Evolutionary conservation across 306 rosid genomes (phyloP).

Genomic region (Quercus parvula): DNA sequence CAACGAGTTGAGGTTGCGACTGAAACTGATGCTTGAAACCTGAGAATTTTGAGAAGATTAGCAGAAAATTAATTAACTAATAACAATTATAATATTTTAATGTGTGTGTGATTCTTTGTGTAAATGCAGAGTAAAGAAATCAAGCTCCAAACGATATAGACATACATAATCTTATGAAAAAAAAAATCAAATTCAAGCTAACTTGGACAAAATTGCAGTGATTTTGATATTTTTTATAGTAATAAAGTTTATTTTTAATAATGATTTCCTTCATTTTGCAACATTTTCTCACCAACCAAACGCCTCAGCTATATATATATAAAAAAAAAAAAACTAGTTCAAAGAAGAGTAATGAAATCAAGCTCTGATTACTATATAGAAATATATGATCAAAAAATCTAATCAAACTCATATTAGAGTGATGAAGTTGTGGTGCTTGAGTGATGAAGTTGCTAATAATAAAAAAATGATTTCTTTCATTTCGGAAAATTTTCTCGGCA

Average conservation of each 20-base stretch:
- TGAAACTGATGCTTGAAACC: slow-evolving; percentile 42
- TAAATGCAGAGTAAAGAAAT: neutral
- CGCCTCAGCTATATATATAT: neutral
- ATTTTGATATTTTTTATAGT: too few species aligned
- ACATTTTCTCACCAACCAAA: slow-evolving; percentile 10
- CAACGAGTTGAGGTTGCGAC: slow-evolving; percentile 34
- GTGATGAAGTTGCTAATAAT: too few species aligned
- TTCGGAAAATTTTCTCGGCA: neutral
- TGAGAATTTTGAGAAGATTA: slow-evolving; percentile 33
- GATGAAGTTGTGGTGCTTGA: neutral
- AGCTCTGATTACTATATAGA: neutral
- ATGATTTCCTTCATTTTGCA: neutral
- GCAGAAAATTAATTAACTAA: neutral
- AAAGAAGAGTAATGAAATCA: neutral
- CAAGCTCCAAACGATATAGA: neutral
- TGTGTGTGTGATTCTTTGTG: too few species aligned
- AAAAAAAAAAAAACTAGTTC: neutral
- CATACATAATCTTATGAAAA: neutral
- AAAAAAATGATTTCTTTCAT: neutral
- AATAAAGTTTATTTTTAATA: too few species aligned
- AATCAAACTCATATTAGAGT: neutral
- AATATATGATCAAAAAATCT: neutral
- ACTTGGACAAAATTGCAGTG: too few species aligned
- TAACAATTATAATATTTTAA: neutral
- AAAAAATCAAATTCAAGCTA: too few species aligned